Evolutionary conservation across 106 monocot species (phyloP), one percentile per base, ranked within the genome.

Genomic region (Triglochin maritima): DNA sequence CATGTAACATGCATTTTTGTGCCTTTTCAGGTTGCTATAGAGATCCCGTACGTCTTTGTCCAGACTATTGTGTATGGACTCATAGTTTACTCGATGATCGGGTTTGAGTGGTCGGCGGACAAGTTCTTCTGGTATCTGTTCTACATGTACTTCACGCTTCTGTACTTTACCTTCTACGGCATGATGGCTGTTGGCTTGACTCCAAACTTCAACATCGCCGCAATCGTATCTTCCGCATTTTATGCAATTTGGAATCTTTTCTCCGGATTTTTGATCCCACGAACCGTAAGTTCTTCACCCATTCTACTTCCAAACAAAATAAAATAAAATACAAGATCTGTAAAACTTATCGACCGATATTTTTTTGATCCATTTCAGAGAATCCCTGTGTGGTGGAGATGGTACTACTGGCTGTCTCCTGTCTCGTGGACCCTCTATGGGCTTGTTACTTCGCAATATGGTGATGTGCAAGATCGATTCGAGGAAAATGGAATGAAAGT

Each of bases 351-450:
- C 29, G 29, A 29, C 1, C 29, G 29, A 29, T 29, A 29, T 29
- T 29, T 29, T 29, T 29, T 29, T 29, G 29, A 29, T 29, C 29
- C 29, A 29, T 53, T 68, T 47, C 76, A 76, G 81, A 81, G 48
- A 65, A 51, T 72, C 6, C 81, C 81, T 16, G 45, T 46, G 3
- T 76, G 81, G 81, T 81, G 81, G 81, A 71, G 50, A 7, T 76
- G 81, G 81, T 75, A 66, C 14, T 76, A 56, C 60, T 76, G 81
- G 76, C 55, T 55, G 46, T 72, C 56, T 17, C 81, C 81, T 12
- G 76, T 81, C 9, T 17, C 80, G 0, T 80, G 76, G 76, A 76
- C 75, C 2, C 16, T 80, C 41, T 72, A 80, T 41, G 80, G 80
- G 6, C 50, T 80, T 8, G 14, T 80, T 63, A 67, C 62, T 47